Base-by-base conservation (phyloP, 75 land plant genomes). In the Selaginella tamariscina region DNA sequence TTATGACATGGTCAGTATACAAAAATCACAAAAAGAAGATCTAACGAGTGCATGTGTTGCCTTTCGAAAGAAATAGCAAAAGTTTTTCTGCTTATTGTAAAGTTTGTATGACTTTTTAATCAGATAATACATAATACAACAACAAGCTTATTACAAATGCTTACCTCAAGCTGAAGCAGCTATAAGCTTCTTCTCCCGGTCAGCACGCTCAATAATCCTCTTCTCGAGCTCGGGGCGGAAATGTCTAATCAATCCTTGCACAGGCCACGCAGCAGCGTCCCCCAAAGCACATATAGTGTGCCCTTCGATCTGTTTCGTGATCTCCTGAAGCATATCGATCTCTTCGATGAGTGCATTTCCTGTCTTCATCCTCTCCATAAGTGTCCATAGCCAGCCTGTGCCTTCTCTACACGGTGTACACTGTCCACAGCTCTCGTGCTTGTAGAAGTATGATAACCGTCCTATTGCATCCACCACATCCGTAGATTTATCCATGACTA, bases 191-290 rank as follows among this genome's bases (percentile, higher is more conserved):
- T 69, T 70, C 82, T 91, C 96, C 62, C 33, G 73, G 30, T 80
- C 79, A 28, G 92, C 96, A 23, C 86, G 78, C 78, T 91, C 92
- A 32, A 74, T 74, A 56, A 91, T 91, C 72, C 96, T 84, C 66
- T 83, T 78, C 74, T 91, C 96, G 32, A 91, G 78, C 74, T 91
- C 96, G 1, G 92, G 88, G 54, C 89, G 75, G 68, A 91, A 91
- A 77, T 91, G 88, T 26, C 86, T 75, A 33, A 91, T 91, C 30
- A 88, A 81, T 24, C 96, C 92, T 71, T 91, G 96, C 20, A 91
- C 92, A 30, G 96, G 96, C 96, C 92, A 88, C 56, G 92, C 96
- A 64, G 92, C 96, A 55, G 92, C 96, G 79, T 88, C 92, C 30
- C 88, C 96, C 70, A 88, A 72, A 0, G 96, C 92, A 78, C 96